Evolutionary conservation across 371 early-diverging fungal genomes (phyloP).

Genomic region (Lichtheimia ornata): DNA sequence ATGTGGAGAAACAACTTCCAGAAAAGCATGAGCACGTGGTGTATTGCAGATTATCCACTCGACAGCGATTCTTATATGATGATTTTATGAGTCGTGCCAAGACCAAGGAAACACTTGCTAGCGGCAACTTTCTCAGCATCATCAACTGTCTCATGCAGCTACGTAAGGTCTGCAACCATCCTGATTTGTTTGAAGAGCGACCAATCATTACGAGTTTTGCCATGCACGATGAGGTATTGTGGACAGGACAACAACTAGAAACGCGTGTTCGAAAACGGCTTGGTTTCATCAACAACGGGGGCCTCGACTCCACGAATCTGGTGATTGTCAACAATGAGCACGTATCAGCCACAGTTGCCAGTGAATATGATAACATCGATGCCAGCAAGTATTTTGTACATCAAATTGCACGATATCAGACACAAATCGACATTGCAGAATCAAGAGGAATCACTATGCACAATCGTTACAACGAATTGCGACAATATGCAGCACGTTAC

Average conservation of each 20-base stretch:
- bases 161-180: slow-evolving; percentile 97
- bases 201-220: slow-evolving; percentile 82
- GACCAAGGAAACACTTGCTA: slow-evolving; percentile 74
- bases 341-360: slow-evolving; percentile 34
- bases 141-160: slow-evolving; percentile 95
- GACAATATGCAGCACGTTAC: slow-evolving; percentile 22
- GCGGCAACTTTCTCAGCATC: slow-evolving; percentile 80
- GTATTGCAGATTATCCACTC: slow-evolving; percentile 74
- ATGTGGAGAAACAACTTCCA: slow-evolving; percentile 89
- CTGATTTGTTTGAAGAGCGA: slow-evolving; percentile 91
- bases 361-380: slow-evolving; percentile 39
- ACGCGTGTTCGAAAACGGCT: slow-evolving; percentile 48
- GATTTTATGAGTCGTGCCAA: slow-evolving; percentile 86
- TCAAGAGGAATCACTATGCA: slow-evolving; percentile 26
- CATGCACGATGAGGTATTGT: slow-evolving; percentile 55
- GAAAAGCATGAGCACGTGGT: slow-evolving; percentile 82
- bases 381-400: slow-evolving; percentile 40
- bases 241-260: slow-evolving; percentile 44
- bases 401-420: slow-evolving; percentile 30
- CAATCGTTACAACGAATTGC: slow-evolving; percentile 33
- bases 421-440: slow-evolving; percentile 26
- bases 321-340: slow-evolving; percentile 34
- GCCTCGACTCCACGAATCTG: slow-evolving; percentile 52
- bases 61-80: slow-evolving; percentile 86
- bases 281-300: slow-evolving; percentile 24